Percentiles rank a stretch among this genome's conserved stretches.
Evolutionary conservation across 2,329 filamentous ascomycete species (phyloP).

Genomic region (Talaromyces verruculosus): DNA sequence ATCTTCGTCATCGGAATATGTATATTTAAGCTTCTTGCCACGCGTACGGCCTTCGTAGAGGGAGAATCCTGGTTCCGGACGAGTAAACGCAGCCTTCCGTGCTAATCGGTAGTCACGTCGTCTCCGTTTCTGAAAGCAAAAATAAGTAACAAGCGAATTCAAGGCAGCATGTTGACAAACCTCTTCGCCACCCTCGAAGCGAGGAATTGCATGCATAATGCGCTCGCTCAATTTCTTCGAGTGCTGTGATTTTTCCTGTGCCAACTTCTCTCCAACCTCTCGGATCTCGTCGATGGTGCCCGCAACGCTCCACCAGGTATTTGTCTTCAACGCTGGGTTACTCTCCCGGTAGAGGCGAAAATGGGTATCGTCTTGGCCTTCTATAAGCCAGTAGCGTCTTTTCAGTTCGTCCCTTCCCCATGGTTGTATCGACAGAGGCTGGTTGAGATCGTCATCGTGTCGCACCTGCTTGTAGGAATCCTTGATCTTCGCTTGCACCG

Average conservation of each 20-base stretch:
- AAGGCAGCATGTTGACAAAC: slow-evolving; percentile 49
- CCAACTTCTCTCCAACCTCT: slow-evolving; percentile 71
- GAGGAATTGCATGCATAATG: slow-evolving; percentile 76
- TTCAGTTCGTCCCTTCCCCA: slow-evolving; percentile 91
- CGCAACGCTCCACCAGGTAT: slow-evolving; percentile 91
- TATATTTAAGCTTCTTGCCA: slow-evolving; percentile 95
- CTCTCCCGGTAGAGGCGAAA: slow-evolving; percentile 94
- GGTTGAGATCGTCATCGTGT: slow-evolving; percentile 74
- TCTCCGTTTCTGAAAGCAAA: slow-evolving; percentile 71
- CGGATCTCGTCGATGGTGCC: slow-evolving; percentile 85
- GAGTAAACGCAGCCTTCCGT: slow-evolving; percentile 81
- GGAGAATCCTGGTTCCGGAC: slow-evolving; percentile 85
- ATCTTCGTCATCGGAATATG: slow-evolving; percentile 85
- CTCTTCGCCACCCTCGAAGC: slow-evolving; percentile 91
- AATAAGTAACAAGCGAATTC: not conserved
- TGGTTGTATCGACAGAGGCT: slow-evolving; percentile 82
- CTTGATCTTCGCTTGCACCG: slow-evolving; percentile 76
- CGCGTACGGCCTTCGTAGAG: slow-evolving; percentile 94
- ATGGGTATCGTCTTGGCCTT: slow-evolving; percentile 88
- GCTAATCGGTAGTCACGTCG: slow-evolving; percentile 86
- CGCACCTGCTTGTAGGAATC: slow-evolving; percentile 85
- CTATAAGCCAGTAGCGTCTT: slow-evolving; percentile 88
- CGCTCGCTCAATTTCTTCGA: slow-evolving; percentile 75
- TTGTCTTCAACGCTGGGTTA: slow-evolving; percentile 72
- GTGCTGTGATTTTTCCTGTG: slow-evolving; percentile 76